Evolutionary conservation across 192 early-diverging fungal species (phyloP).

Genomic region (Coemansia pectinata): DNA sequence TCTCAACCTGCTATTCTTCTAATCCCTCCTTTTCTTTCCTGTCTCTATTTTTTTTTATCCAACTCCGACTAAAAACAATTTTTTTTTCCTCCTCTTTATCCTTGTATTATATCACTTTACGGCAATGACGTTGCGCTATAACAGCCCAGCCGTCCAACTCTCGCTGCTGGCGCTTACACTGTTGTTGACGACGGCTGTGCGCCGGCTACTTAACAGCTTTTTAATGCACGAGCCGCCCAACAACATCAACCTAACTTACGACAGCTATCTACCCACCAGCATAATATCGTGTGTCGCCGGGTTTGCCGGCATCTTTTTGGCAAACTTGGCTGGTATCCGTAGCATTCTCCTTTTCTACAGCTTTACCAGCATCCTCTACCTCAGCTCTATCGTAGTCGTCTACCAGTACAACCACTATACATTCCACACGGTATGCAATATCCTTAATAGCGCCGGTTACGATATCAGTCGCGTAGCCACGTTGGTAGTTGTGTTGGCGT

Average conservation of each 20-base stretch:
- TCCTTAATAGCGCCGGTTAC: slow-evolving; percentile 19
- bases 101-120: not conserved
- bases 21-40: not conserved
- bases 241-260: slow-evolving; percentile 30
- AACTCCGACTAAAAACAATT: not conserved
- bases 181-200: slow-evolving; percentile 22
- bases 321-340: slow-evolving; percentile 31
- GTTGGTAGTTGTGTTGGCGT: slow-evolving; percentile 29
- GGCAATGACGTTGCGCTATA: slow-evolving; percentile 14
- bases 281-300: slow-evolving; percentile 24
- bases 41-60: not conserved
- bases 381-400: slow-evolving; percentile 22
- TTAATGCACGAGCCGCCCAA: slow-evolving; percentile 19
- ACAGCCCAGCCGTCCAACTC: slow-evolving; percentile 28
- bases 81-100: not conserved
- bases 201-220: slow-evolving; percentile 28
- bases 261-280: slow-evolving; percentile 33
- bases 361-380: slow-evolving; percentile 21
- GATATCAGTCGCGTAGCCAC: slow-evolving; percentile 37
- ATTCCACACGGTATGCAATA: slow-evolving; percentile 13
- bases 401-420: slow-evolving; percentile 11
- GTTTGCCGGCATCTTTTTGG: slow-evolving; percentile 28
- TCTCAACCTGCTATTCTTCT: not conserved
- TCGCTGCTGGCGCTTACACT: slow-evolving; percentile 17
- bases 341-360: slow-evolving; percentile 24